Base-by-base conservation (phyloP, 2,329 filamentous ascomycete species). In the Claviceps fusiformis region DNA sequence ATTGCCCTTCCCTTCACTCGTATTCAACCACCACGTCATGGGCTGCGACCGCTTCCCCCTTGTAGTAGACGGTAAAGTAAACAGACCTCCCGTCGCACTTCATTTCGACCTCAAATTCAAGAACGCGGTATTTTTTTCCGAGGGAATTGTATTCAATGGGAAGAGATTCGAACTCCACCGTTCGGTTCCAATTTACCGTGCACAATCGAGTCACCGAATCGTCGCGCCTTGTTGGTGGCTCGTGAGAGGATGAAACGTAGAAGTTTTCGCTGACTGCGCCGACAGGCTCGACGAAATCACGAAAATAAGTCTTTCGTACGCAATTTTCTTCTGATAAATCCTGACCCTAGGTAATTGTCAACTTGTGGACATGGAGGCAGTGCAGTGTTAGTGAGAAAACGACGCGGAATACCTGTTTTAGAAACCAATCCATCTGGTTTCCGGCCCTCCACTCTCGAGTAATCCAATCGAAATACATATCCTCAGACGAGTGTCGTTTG, bases 391-490 rank as follows among this genome's bases (percentile, higher is more conserved):
- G 10, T 45, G n/a, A 31, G 19, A 0, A 31, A 45, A 19, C 44
- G 50, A 3, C 2, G 29, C 11, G 3, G 3, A 19, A 35, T 52
- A 55, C 47, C 29, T 53, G 15, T 48, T 56, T 55, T 11, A 61
- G 54, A 46, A 68, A 70, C 68, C 68, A 71, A 0, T 55, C 9
- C 6, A 64, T 61, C 29, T 69, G 67, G 6, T 62, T 52, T 0
- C 0, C 0, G 0, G 60, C 64, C 1, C 2, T 52, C 13, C 58
- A 68, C 0, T 15, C 1, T 0, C 55, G 50, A 0, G 54, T 1
- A 0, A 53, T 0, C 0, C 58, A 17, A 5, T 27, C 47, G 61
- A 62, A 68, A 0, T 0, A 2, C 15, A 52, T 63, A 29, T 68
- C 61, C 0, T 13, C 6, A 0, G 1, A 0, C 0, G 29, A 35